These are phyloP conservation scores for Ramaria rubella DNA, from an alignment of 768 basidiomycete genomes.

Conservation along the genomic window DNA sequence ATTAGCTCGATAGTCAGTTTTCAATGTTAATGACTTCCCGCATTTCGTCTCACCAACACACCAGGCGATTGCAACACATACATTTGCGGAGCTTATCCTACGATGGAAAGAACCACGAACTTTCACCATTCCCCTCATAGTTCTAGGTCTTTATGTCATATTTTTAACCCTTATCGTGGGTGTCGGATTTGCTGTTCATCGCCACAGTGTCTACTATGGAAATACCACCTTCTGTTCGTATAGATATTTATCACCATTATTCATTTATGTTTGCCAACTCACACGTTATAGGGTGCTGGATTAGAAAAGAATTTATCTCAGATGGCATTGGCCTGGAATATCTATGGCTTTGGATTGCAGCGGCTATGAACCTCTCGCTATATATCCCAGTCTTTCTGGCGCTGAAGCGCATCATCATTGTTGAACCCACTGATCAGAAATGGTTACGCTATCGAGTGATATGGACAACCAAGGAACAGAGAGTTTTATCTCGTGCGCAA, in stretches of 20 bases:
- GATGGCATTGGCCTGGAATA: slow-evolving; percentile 44
- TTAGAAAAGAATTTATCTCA: slow-evolving; percentile 25
- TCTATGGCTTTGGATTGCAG: slow-evolving; percentile 47
- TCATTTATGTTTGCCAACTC: neutral
- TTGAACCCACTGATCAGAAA: slow-evolving; percentile 20
- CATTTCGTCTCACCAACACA: neutral
- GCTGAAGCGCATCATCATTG: slow-evolving; percentile 31
- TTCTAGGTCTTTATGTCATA: slow-evolving; percentile 33
- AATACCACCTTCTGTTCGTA: slow-evolving; percentile 26
- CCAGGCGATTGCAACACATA: slow-evolving; percentile 35
- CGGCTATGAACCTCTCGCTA: slow-evolving; percentile 34
- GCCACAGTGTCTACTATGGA: slow-evolving; percentile 35
- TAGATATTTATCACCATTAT: slow-evolving; percentile 25
- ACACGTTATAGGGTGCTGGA: slow-evolving; percentile 49
- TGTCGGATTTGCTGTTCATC: slow-evolving; percentile 31
- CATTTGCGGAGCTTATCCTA: slow-evolving; percentile 34
- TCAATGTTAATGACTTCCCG: neutral
- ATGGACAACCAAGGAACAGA: neutral
- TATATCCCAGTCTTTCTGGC: slow-evolving; percentile 41
- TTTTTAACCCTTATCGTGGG: slow-evolving; percentile 35
- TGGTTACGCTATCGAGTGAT: slow-evolving; percentile 13
- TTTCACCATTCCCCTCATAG: slow-evolving; percentile 25
- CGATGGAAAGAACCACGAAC: slow-evolving; percentile 24
- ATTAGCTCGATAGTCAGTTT: neutral
- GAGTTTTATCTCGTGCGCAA: neutral